A percentile compares a stretch with the other conserved stretches of the same genome.
Conservation (phyloP, 345 rosid species). For the Euphorbia pulcherrima region DNA sequence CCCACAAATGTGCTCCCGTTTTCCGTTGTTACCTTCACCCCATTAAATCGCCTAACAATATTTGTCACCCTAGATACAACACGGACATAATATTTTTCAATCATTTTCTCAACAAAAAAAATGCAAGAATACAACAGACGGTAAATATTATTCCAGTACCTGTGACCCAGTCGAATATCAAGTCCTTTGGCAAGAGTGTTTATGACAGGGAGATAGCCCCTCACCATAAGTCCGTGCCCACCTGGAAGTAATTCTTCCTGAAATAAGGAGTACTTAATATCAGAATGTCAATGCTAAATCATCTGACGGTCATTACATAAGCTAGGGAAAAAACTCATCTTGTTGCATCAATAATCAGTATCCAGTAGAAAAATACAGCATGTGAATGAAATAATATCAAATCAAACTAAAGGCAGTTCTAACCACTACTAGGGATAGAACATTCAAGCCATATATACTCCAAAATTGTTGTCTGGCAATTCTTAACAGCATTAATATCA, state of each 20-base stretch:
- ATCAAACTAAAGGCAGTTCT: neutral
- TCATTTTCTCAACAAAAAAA: neutral
- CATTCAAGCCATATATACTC: neutral
- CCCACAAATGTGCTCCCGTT: conserved; percentile 63
- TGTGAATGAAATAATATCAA: neutral
- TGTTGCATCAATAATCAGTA: neutral
- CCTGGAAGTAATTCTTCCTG: conserved; percentile 94
- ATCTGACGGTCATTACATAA: neutral
- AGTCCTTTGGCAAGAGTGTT: conserved; percentile 94
- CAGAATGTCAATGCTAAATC: neutral
- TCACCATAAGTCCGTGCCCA: conserved; percentile 97
- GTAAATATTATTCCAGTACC: conserved; percentile 31
- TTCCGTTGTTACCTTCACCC: conserved; percentile 78
- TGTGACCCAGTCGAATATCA: conserved; percentile 75
- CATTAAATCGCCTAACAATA: conserved; percentile 58
- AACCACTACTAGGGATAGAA: neutral
- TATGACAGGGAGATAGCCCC: conserved; percentile 93
- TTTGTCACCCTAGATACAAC: conserved; percentile 55
- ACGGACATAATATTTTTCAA: neutral
- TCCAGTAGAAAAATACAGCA: neutral
- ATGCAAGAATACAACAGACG: neutral
- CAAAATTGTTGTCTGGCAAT: neutral
- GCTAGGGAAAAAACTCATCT: neutral
- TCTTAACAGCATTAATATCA: neutral
- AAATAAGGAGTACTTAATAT: conserved; percentile 2